phyloP scores from a whole-genome alignment of 768 basidiomycete genomes.

The Suillus paluster region DNA sequence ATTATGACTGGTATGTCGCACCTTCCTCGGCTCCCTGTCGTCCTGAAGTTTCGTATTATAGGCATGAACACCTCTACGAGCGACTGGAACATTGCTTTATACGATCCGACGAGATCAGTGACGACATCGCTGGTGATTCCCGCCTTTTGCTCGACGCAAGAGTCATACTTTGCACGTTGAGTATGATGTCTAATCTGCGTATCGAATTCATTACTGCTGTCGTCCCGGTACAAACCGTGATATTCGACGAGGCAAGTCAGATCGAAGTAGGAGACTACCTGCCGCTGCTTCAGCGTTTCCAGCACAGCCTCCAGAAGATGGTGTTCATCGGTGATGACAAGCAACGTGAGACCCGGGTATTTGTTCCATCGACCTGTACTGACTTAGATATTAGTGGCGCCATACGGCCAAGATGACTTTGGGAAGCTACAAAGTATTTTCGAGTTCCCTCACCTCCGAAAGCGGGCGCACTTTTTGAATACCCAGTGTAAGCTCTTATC shows the following conservation, averaged over 20 bases:
- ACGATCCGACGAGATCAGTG: slow-evolving; percentile 36
- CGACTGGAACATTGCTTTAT: slow-evolving; percentile 40
- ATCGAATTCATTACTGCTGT: slow-evolving; percentile 22
- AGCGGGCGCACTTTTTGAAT: slow-evolving; percentile 56
- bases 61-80: slow-evolving; percentile 57
- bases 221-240: slow-evolving; percentile 41
- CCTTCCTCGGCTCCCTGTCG: background rate
- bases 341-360: slow-evolving; percentile 32
- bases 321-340: slow-evolving; percentile 46
- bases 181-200: slow-evolving; percentile 44
- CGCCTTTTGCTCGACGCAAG: slow-evolving; percentile 32
- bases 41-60: slow-evolving; percentile 20
- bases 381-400: slow-evolving; percentile 58
- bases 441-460: slow-evolving; percentile 64
- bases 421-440: slow-evolving; percentile 73
- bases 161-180: slow-evolving; percentile 52
- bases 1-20: slow-evolving; percentile 46
- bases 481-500: slow-evolving; percentile 64
- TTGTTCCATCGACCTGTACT: background rate
- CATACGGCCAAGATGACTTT: slow-evolving; percentile 74
- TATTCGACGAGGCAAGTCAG: slow-evolving; percentile 54
- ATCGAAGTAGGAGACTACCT: slow-evolving; percentile 48
- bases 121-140: slow-evolving; percentile 17
- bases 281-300: slow-evolving; percentile 35
- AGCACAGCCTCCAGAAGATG: slow-evolving; percentile 32